These are phyloP conservation scores for Cladosporium sp. DNA, from an alignment of 2,329 filamentous ascomycete species.

Conservation along the genomic window DNA sequence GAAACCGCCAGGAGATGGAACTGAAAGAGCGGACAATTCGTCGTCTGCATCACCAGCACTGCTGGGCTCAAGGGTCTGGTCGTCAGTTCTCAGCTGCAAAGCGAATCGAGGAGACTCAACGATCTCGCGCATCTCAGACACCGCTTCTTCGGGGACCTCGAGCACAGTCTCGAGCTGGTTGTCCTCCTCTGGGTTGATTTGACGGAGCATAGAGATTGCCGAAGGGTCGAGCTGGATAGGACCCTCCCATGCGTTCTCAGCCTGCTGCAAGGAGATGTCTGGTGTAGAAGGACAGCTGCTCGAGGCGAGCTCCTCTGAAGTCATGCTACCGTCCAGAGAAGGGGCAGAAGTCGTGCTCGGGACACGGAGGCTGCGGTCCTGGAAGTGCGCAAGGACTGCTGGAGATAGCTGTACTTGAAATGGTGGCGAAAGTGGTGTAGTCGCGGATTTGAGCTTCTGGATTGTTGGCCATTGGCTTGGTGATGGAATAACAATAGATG, in stretches of 20 bases:
- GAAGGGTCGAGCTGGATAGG: slow-evolving; percentile 68
- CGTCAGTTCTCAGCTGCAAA: slow-evolving; percentile 35
- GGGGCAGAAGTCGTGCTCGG: slow-evolving; percentile 79
- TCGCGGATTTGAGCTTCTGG: slow-evolving; percentile 51
- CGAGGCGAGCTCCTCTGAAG: slow-evolving; percentile 81
- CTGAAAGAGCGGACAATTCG: slow-evolving; percentile 72
- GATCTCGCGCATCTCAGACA: slow-evolving; percentile 61
- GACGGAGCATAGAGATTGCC: slow-evolving; percentile 77
- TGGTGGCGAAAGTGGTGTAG: slow-evolving; percentile 50
- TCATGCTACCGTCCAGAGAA: slow-evolving; percentile 84
- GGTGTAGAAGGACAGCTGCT: slow-evolving; percentile 86
- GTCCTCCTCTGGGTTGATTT: slow-evolving; percentile 60
- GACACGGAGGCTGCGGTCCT: slow-evolving; percentile 58
- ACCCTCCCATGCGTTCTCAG: slow-evolving; percentile 65
- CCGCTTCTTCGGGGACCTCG: slow-evolving; percentile 52
- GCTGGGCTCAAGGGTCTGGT: slow-evolving; percentile 27
- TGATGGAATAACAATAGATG: slow-evolving; percentile 61
- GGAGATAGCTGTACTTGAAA: slow-evolving; percentile 44
- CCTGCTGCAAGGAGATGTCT: slow-evolving; percentile 58
- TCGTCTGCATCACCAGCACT: slow-evolving; percentile 58
- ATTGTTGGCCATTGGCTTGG: slow-evolving; percentile 60
- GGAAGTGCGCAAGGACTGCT: slow-evolving; percentile 68
- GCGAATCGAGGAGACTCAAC: slow-evolving; percentile 53
- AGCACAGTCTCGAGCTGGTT: slow-evolving; percentile 38
- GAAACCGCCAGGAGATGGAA: slow-evolving; percentile 89